Percentiles rank a stretch among this genome's conserved stretches.
phyloP scores from a whole-genome alignment of 148 eudicot genomes.

The Simmondsia chinensis region DNA sequence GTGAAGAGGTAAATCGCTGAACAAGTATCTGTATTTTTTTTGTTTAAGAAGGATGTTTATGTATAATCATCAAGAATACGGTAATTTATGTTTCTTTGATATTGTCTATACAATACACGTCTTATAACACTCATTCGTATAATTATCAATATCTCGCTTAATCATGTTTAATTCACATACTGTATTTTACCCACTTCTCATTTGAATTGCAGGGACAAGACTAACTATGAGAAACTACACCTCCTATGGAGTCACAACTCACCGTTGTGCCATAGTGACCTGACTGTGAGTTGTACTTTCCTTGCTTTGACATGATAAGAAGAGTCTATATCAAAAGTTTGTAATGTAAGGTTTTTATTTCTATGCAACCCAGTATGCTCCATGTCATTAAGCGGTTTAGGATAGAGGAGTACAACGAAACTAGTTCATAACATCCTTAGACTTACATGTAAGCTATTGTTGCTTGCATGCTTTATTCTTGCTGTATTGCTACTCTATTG shows the following conservation, averaged over 20 bases:
- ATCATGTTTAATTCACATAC: too few species aligned
- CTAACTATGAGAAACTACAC: constrained; percentile 43
- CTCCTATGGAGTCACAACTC: constrained; percentile 52
- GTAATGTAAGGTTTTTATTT: neutral
- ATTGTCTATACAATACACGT: too few species aligned
- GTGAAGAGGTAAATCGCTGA: constrained; percentile 37
- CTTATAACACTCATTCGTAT: too few species aligned
- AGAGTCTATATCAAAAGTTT: neutral
- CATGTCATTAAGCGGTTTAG: too few species aligned
- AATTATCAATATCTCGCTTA: too few species aligned
- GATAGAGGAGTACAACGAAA: too few species aligned
- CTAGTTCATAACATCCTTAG: too few species aligned
- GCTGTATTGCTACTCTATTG: too few species aligned
- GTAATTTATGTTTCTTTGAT: constrained; percentile 3
- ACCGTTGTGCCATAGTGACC: constrained; percentile 49
- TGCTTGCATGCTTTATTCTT: too few species aligned
- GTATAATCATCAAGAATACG: neutral
- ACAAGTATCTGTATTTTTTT: neutral
- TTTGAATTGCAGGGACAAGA: constrained; percentile 52
- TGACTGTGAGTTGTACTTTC: constrained; percentile 53
- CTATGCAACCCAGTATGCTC: neutral
- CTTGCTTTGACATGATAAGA: too few species aligned
- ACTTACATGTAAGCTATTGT: too few species aligned
- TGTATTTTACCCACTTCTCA: neutral
- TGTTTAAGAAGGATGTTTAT: neutral